A percentile compares a stretch with the other conserved stretches of the same genome.
These are phyloP conservation scores for Ogataea haglerorum DNA, from an alignment of 805 yeast species.

Conservation along the genomic window DNA sequence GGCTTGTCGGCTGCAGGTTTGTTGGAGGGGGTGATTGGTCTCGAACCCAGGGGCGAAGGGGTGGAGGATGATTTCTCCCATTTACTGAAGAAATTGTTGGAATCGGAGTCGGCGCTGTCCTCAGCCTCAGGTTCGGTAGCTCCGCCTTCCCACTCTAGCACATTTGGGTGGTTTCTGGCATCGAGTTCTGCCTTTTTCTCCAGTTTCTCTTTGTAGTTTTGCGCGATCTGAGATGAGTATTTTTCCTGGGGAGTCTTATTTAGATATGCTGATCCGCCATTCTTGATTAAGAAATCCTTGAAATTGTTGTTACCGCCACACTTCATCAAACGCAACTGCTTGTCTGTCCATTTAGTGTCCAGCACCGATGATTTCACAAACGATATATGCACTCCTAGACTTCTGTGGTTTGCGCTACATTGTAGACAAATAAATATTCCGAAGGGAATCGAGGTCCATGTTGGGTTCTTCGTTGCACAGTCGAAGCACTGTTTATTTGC, in stretches of 20 bases:
- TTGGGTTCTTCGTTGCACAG: conserved; percentile 90
- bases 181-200: conserved; percentile 67
- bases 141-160: conserved; percentile 59
- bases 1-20: conserved; percentile 27
- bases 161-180: conserved; percentile 66
- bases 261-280: conserved; percentile 78
- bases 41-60: conserved; percentile 46
- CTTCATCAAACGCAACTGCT: conserved; percentile 86
- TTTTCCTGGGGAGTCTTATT: conserved; percentile 68
- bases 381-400: conserved; percentile 92
- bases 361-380: conserved; percentile 89
- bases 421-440: conserved; percentile 91
- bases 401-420: conserved; percentile 94
- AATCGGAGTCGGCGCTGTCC: conserved; percentile 63
- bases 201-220: conserved; percentile 74
- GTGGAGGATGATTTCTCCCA: conserved; percentile 80
- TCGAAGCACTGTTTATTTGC: conserved; percentile 88
- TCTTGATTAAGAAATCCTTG: conserved; percentile 74
- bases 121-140: conserved; percentile 38
- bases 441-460: conserved; percentile 98
- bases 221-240: conserved; percentile 79
- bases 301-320: conserved; percentile 91
- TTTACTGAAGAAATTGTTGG: conserved; percentile 79
- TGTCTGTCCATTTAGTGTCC: conserved; percentile 86
- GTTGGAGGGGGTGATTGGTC: conserved; percentile 40